These are phyloP conservation scores for Coelastrella sp. DNA, from an alignment of 139 green algal genomes.

Conservation along the genomic window DNA sequence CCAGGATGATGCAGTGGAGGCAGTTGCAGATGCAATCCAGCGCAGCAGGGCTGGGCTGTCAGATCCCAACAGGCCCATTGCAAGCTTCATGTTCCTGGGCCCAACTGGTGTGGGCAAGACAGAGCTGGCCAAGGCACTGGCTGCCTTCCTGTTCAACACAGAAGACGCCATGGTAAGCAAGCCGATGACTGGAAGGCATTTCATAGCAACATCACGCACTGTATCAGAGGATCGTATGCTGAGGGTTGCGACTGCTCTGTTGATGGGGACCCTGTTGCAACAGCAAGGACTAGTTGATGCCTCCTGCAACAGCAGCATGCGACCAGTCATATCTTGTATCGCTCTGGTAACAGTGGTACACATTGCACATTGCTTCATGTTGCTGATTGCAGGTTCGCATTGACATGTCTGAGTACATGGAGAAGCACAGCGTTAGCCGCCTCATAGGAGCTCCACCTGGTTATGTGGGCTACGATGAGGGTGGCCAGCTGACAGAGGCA, in stretches of 20 bases:
- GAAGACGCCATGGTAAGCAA: constrained; percentile 82
- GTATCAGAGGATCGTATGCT: neutral
- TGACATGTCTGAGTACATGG: constrained; percentile 98
- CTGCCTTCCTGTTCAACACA: constrained; percentile 89
- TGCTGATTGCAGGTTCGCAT: constrained; percentile 78
- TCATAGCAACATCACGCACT: neutral
- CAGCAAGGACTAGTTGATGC: too few relatives aligned
- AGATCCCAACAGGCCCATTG: constrained; percentile 89
- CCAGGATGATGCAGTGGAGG: constrained; percentile 89
- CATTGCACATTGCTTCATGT: neutral
- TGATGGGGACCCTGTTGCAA: too few relatives aligned
- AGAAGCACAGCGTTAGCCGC: constrained; percentile 88
- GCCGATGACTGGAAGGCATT: constrained; percentile 57
- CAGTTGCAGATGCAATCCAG: constrained; percentile 97
- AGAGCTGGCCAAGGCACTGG: constrained; percentile 95
- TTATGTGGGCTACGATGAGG: constrained; percentile 92
- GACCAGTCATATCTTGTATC: neutral
- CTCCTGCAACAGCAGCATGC: neutral
- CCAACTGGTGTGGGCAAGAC: constrained; percentile 98
- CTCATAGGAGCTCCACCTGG: constrained; percentile 91
- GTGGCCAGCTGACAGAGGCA: constrained; percentile 97
- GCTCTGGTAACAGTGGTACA: neutral
- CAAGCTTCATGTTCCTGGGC: constrained; percentile 98
- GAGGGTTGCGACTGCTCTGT: neutral
- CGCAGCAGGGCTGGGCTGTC: constrained; percentile 91